These are phyloP conservation scores for Talaromyces adpressus DNA, from an alignment of 495 filamentous ascomycete genomes.

Conservation along the genomic window DNA sequence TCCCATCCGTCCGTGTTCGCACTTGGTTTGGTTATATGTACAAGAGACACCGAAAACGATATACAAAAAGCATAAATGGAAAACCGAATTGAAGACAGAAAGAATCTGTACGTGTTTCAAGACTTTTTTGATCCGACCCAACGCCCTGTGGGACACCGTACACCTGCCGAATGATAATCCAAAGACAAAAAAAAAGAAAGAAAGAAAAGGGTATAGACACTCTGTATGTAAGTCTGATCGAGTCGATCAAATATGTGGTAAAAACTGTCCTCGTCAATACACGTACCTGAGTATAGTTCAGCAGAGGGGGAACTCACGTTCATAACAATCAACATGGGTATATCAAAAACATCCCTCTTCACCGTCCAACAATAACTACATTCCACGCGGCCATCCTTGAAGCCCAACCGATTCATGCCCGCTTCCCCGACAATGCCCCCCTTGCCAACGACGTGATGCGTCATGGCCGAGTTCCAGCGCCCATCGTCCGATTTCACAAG, in stretches of 20 bases:
- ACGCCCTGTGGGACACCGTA: neutral
- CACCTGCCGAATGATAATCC: neutral
- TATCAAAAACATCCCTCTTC: conserved; percentile 94
- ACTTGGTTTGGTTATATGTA: conserved; percentile 10
- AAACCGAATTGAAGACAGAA: neutral
- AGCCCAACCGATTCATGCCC: conserved; percentile 64
- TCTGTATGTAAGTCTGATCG: neutral
- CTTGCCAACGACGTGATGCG: conserved; percentile 36
- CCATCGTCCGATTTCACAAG: conserved; percentile 33
- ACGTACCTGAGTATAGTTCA: neutral
- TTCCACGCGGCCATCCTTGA: conserved; percentile 85
- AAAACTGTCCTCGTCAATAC: conserved; percentile 23
- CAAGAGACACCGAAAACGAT: conserved; percentile 6
- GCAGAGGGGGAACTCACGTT: conserved; percentile 59
- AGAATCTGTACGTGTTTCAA: neutral
- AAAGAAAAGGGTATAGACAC: neutral
- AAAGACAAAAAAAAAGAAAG: conserved; percentile 4
- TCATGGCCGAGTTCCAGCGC: conserved; percentile 24
- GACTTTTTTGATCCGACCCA: neutral
- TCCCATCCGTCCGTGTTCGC: neutral
- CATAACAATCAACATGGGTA: conserved; percentile 96
- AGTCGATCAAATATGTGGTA: conserved; percentile 38
- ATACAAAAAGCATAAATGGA: conserved; percentile 9
- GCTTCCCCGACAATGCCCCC: conserved; percentile 65
- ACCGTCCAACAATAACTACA: conserved; percentile 96